Evolutionary conservation across 2,329 filamentous ascomycete species (phyloP), one percentile per base, ranked within the genome.

Genomic region (Drechslera avenae): DNA sequence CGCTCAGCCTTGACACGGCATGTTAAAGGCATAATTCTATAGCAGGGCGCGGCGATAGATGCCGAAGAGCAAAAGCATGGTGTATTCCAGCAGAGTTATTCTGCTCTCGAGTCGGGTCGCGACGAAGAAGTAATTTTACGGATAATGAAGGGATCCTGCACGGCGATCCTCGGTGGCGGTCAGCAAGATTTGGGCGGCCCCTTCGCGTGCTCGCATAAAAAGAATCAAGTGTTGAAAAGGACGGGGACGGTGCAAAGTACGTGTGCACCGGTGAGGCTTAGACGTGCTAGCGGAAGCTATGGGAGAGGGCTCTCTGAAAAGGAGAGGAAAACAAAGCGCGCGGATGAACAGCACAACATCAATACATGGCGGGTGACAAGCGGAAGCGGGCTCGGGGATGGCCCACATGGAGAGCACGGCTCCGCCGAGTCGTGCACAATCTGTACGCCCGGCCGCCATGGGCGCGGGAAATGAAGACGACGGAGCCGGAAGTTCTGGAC

Each of bases 381-480:
- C 50, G 40, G 40, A 33, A 39, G 43, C 42, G 36, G 44, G 33
- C 18, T 54, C 50, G 55, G 55, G 33, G 34, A 39, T 36, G 33
- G 43, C 46, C 60, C 44, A 18, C 30, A 63, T 54, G 51, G 48
- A 64, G 59, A 50, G 49, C 40, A 36, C 50, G 41, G 49, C 46
- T 54, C 60, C 58, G 61, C 18, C 23, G 46, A 33, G 50, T 57
- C 47, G 56, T 60, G 61, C 63, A 68, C 59, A 63, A 65, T 39
- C 51, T 60, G 60, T 62, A 46, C 51, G 54, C 60, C 62, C 67
- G 62, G 64, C 61, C 62, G 59, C 58, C 50, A 59, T 59, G 59
- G 54, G 42, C 39, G 54, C 54, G 63, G 63, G 68, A 71, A 69
- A 69, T 70, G 66, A 69, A 52, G 60, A 43, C 50, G 35, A 56